phyloP scores from a whole-genome alignment of 2,329 filamentous ascomycete genomes.

The Ophiostoma ulmi region DNA sequence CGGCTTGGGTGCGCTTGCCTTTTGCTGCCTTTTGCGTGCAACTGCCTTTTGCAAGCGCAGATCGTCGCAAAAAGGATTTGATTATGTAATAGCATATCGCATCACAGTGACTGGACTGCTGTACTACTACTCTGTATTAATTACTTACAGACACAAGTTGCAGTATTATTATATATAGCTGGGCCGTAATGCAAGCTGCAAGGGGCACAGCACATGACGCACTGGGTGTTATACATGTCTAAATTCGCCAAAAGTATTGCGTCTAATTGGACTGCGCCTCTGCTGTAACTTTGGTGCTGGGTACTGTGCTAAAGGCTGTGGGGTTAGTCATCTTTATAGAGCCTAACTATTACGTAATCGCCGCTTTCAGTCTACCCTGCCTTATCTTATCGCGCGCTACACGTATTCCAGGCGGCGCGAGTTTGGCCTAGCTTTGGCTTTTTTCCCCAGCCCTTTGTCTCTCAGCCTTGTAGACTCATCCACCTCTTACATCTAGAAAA shows the following conservation, averaged over 20 bases:
- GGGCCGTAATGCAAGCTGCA: conserved; percentile 10
- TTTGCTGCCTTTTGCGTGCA: not conserved
- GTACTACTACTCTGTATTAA: not conserved
- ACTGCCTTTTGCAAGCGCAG: not conserved
- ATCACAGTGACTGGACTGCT: not conserved
- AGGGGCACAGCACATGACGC: conserved; percentile 5
- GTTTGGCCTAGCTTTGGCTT: not conserved
- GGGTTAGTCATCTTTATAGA: not conserved
- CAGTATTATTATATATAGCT: no score
- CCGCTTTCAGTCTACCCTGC: not conserved
- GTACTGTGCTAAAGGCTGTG: not conserved
- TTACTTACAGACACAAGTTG: no score
- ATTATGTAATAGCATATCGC: conserved; percentile 3
- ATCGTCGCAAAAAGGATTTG: conserved; percentile 5
- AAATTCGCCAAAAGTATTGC: not conserved
- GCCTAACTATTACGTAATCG: not conserved
- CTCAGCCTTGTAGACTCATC: not conserved
- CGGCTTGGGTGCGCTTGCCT: not conserved
- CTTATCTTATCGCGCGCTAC: conserved; percentile 5
- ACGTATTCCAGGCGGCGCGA: not conserved
- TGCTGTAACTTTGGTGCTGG: not conserved
- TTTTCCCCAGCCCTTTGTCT: conserved; percentile 1
- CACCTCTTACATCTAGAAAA: not conserved
- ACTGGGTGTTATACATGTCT: conserved; percentile 6
- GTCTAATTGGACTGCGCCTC: not conserved